Base-by-base conservation (phyloP, 176 grass and related monocot species). In the Puya raimondii region DNA sequence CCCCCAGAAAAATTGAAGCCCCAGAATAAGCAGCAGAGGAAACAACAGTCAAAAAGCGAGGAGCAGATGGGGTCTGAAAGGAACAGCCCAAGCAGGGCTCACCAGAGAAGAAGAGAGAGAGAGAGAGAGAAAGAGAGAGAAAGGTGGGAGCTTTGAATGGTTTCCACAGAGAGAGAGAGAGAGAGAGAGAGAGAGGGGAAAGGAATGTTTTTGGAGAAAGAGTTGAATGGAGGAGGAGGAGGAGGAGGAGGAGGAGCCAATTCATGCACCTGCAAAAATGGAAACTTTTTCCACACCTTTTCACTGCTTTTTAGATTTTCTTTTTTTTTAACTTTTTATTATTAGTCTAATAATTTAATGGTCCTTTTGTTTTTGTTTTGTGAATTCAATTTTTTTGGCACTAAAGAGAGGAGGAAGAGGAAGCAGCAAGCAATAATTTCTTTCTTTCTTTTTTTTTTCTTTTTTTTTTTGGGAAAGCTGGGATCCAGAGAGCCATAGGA, bases 241-340 rank as follows among this genome's bases (percentile, higher is more conserved):
- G 20, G 14, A 25, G 56, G 29, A 10, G 15, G 49, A 67, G 42
- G 10, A 22, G 12, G 4, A 47, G 50, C 4, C 49, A 66, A 66
- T 75, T 29, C 73, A 75, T 66, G 63, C 73, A 66, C 63, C 63
- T 65, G 48, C 63, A 66, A 65, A 53, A 65, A 65, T 26, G 63
- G 50, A 66, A 75, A n/a, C 18, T 74, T 74, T 66, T 42, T 29
- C 9, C 25, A 10, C 20, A 16, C 29, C 25, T 47, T 51, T 49
- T 33, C 9, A 9, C 4, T 16, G 3, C 29, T 50, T 49, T 50
- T 73, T 12, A 63, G 33, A 47, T 25, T 56, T 47, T 42, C n/a
- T n/a, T n/a, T n/a, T n/a, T n/a, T n/a, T n/a, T n/a, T n/a, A n/a
- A n/a, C n/a, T 26, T 26, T 26, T 26, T 26, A 26, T 26, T 63